A percentile compares a stretch with the other conserved stretches of the same genome.
Evolutionary conservation across 345 rosid species (phyloP).

Genomic region (Euphorbia lathyris): DNA sequence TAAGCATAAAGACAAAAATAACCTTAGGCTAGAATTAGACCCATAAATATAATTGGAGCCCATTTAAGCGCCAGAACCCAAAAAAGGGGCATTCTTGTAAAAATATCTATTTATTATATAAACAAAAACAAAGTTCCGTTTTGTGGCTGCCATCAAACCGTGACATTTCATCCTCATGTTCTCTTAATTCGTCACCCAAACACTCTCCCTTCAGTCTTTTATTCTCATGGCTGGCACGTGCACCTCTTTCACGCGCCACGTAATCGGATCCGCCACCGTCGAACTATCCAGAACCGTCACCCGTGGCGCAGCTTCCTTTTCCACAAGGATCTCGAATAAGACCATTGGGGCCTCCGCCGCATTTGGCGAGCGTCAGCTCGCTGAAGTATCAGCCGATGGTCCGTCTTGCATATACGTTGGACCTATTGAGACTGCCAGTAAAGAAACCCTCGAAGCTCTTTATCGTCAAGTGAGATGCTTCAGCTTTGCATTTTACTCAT

Average conservation of each 20-base stretch:
- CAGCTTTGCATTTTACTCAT: not conserved
- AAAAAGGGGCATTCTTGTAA: slow-evolving; percentile 33
- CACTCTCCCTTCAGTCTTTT: not conserved
- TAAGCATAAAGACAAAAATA: no score
- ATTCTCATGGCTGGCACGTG: slow-evolving; percentile 66
- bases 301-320: slow-evolving; percentile 45
- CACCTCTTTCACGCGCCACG: slow-evolving; percentile 47
- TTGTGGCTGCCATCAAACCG: slow-evolving; percentile 1
- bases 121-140: not conserved
- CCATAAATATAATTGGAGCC: no score
- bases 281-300: slow-evolving; percentile 37
- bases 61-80: slow-evolving; percentile 28
- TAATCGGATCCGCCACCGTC: slow-evolving; percentile 37
- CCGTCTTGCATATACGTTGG: slow-evolving; percentile 92
- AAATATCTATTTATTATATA: not conserved
- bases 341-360: slow-evolving; percentile 38
- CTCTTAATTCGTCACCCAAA: not conserved
- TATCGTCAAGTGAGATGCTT: slow-evolving; percentile 54
- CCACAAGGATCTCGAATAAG: slow-evolving; percentile 42
- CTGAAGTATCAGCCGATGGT: slow-evolving; percentile 44
- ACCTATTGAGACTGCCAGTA: slow-evolving; percentile 83
- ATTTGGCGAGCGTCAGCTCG: slow-evolving; percentile 27
- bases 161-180: slow-evolving; percentile 9
- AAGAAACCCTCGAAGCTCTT: slow-evolving; percentile 96
- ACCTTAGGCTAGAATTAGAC: no score